Base-by-base conservation (phyloP, 257 asterid species). In the Leonotis leonurus region DNA sequence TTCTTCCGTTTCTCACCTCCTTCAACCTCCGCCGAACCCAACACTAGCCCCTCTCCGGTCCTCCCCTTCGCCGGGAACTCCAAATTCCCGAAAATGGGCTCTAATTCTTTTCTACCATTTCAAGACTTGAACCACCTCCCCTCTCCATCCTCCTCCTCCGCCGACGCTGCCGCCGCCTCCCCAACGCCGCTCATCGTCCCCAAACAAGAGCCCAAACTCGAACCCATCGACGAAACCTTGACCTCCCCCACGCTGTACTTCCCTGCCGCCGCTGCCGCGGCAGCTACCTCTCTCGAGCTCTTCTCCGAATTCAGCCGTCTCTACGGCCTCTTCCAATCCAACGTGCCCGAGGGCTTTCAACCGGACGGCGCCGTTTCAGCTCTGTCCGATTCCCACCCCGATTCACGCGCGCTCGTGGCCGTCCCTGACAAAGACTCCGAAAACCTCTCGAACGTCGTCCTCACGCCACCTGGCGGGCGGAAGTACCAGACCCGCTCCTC, bases 401-500 rank as follows among this genome's bases (percentile, higher is more conserved):
- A 80, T 74, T 49, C 80, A 1, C 55, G 67, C 49, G 93, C 96
- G 0, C 56, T 88, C 11, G 86, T 83, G 3, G 74, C 88, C 0
- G 75, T 80, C 14, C 40, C 71, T 9, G 61, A 52, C 41, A 45
- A 51, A 3, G 82, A 71, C 5, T 25, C 69, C 27, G 77, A n/a
- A n/a, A n/a, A 77, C 41, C 60, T 81, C 6, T 65, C 88, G 0
- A 52, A 64, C 62, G 76, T 60, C n/a, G 80, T 71, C 11, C 62
- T 72, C 33, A 12, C 80, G 20, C 78, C 62, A 16, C 77, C 65
- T 36, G 72, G 62, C 44, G 13, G 50, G 7, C 53, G 64, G 22
- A 88, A 78, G 40, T 70, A 66, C 59, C 57, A 66, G 2, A 68
- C 64, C 54, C 84, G 98, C 43, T 91, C 97, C 0, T 68, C 89